Evolutionary conservation across 371 early-diverging fungal genomes (phyloP).

Genomic region (Apophysomyces trapeziformis): DNA sequence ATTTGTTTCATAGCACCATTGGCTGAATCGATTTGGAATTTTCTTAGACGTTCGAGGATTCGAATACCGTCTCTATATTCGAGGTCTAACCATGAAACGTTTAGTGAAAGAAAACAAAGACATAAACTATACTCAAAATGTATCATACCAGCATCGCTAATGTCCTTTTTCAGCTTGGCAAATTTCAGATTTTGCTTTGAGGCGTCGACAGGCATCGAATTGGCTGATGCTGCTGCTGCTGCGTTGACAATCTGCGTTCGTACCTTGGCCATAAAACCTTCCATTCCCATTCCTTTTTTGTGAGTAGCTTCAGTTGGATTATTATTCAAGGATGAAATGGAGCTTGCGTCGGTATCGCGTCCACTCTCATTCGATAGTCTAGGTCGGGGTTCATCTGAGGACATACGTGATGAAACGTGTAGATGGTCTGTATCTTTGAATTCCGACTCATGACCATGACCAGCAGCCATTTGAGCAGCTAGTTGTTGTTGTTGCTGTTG

Average conservation of each 20-base stretch:
- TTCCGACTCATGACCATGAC: slow-evolving; percentile 11
- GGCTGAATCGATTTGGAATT: slow-evolving; percentile 48
- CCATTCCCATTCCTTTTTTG: slow-evolving; percentile 42
- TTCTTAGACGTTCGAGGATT: slow-evolving; percentile 51
- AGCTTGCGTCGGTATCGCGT: slow-evolving; percentile 31
- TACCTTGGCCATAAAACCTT: slow-evolving; percentile 50
- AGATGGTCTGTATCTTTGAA: slow-evolving; percentile 17
- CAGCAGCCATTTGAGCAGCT: slow-evolving; percentile 7
- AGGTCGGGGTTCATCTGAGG: slow-evolving; percentile 36
- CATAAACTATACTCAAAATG: too few relatives aligned
- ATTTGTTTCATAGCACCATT: slow-evolving; percentile 50
- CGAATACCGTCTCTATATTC: slow-evolving; percentile 64
- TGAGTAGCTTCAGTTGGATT: slow-evolving; percentile 15
- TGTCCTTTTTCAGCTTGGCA: slow-evolving; percentile 57
- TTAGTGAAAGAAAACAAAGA: not conserved
- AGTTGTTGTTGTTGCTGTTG: slow-evolving; percentile 43
- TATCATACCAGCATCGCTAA: slow-evolving; percentile 55
- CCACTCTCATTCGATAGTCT: slow-evolving; percentile 40
- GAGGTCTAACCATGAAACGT: slow-evolving; percentile 36
- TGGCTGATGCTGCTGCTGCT: slow-evolving; percentile 36
- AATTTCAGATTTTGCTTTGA: slow-evolving; percentile 42
- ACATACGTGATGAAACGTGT: slow-evolving; percentile 14
- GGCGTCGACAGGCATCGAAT: slow-evolving; percentile 28
- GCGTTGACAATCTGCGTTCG: slow-evolving; percentile 46
- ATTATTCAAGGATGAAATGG: slow-evolving; percentile 19